phyloP scores from a whole-genome alignment of 768 basidiomycete species.

The Xanthoconium stramineum region DNA sequence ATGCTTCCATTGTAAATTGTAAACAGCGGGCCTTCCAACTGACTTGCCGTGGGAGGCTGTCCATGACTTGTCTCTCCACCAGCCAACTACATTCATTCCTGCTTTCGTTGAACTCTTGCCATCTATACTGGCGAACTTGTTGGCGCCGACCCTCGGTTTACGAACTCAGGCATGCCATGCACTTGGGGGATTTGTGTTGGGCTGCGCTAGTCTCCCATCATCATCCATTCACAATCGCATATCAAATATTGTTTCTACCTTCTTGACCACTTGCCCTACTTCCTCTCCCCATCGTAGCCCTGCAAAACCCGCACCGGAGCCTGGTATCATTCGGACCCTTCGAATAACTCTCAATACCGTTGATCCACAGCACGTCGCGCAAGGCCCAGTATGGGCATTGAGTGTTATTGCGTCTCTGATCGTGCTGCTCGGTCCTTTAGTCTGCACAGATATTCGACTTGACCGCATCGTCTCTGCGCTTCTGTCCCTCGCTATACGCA shows the following conservation, averaged over 20 bases:
- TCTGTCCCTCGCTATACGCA: constrained; percentile 53
- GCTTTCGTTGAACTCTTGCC: constrained; percentile 59
- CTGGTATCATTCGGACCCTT: constrained; percentile 60
- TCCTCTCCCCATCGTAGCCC: constrained; percentile 39
- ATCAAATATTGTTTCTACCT: constrained; percentile 44
- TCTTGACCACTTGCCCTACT: constrained; percentile 41
- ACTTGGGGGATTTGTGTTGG: constrained; percentile 64
- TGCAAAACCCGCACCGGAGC: constrained; percentile 38
- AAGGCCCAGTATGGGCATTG: constrained; percentile 78
- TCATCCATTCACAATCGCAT: constrained; percentile 52
- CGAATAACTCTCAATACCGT: constrained; percentile 55
- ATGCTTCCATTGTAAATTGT: constrained; percentile 17
- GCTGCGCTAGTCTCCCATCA: constrained; percentile 44
- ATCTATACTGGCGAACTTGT: constrained; percentile 58
- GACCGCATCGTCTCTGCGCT: constrained; percentile 48
- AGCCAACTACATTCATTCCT: constrained; percentile 66
- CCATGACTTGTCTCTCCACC: constrained; percentile 61
- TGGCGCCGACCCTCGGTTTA: constrained; percentile 61
- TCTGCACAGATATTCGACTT: constrained; percentile 44
- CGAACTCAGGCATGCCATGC: constrained; percentile 75
- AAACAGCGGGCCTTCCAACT: constrained; percentile 7
- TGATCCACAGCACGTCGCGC: constrained; percentile 60
- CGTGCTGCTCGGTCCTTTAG: constrained; percentile 58
- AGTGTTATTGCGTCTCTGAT: constrained; percentile 63
- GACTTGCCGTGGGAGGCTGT: constrained; percentile 52